A percentile compares a stretch with the other conserved stretches of the same genome.
phyloP scores from a whole-genome alignment of 1,284 basidiomycete species.

The Moesziomyces globuligerus region DNA sequence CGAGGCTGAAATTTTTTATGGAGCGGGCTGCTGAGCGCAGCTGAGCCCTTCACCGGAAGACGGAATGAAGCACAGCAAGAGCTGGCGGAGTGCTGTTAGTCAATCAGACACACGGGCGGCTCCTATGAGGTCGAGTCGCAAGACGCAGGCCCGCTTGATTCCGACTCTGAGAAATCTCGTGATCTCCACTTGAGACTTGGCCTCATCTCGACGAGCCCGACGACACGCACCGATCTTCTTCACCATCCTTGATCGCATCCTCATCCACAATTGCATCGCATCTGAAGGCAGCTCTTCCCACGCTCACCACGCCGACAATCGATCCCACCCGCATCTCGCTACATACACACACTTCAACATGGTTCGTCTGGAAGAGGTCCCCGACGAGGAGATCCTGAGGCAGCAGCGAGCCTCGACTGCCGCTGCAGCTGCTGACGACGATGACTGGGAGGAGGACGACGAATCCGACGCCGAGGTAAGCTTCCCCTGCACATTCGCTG shows the following conservation, averaged over 20 bases:
- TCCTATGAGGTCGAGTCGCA: not conserved
- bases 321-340: not conserved
- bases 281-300: not conserved
- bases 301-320: not conserved
- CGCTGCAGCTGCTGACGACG: constrained; percentile 36
- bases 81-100: not conserved
- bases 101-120: constrained; percentile 10
- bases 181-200: constrained; percentile 26
- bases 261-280: not conserved
- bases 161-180: constrained; percentile 18
- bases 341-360: constrained; percentile 16
- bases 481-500: not conserved
- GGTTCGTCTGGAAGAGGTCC: constrained; percentile 52
- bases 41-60: not conserved
- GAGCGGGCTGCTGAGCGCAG: not conserved
- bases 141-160: constrained; percentile 13
- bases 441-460: constrained; percentile 43
- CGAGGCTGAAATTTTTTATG: constrained; percentile 4
- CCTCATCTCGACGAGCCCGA: not conserved
- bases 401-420: constrained; percentile 37
- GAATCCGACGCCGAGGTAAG: constrained; percentile 47
- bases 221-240: not conserved
- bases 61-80: too few relatives aligned
- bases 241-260: not conserved
- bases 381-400: constrained; percentile 51